Evolutionary conservation across 1,284 basidiomycete species (phyloP), one percentile per base, ranked within the genome.

Genomic region (Inonotus hispidus): DNA sequence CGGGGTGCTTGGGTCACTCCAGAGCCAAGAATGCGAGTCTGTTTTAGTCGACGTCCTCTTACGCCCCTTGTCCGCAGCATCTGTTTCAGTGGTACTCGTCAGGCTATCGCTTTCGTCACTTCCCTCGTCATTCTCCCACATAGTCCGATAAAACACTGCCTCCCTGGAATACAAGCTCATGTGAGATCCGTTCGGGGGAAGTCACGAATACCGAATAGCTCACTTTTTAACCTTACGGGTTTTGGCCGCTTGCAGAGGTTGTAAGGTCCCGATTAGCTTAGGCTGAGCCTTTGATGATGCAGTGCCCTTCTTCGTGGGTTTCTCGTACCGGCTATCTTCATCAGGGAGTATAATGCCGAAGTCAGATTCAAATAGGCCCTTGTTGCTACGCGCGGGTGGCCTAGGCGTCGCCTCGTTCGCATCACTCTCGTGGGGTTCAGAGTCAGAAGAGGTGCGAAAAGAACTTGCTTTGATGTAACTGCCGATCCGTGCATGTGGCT

Each of bases 21-120:
- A 46, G 16, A 60, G 59, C 59, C 59, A 60, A 32, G 43, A 35
- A 49, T 55, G 39, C 21, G 52, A 47, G 10, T 21, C 27, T 50
- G 53, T 29, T 14, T 16, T 43, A 10, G 41, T 21, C 41, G 54
- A 43, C 14, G 32, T 16, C 16, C 11, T 32, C 2, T 29, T 35
- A 6, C 6, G 10, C 39, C n/a, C 14, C 14, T 13, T 10, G 29
- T 6, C 2, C 16, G 32, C 29, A 37, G 16, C 2, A 16, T 58
- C 45, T 16, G 41, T 13, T n/a, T 49, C 29, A 11, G 35, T 13
- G 19, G n/a, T 8, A 23, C 27, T 47, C 21, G 45, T 7, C 10
- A 19, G 16, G 38, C 46, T n/a, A 38, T 16, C 29, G 35, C 41
- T 37, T 5, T 50, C 46, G 16, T 25, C 50, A 14, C 27, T 52